phyloP scores from a whole-genome alignment of 768 basidiomycete genomes.

The Tephrocybe sp. region DNA sequence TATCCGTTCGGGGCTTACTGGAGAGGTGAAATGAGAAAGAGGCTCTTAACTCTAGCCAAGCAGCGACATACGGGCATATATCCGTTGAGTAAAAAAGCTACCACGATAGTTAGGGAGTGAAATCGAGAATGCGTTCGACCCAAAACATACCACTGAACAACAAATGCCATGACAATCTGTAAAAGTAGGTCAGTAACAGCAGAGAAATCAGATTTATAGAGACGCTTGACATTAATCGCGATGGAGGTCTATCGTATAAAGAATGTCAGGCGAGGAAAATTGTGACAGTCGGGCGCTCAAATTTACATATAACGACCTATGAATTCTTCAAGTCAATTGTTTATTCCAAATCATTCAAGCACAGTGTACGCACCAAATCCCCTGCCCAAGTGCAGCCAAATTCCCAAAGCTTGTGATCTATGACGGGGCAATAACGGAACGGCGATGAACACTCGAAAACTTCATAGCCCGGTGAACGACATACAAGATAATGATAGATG shows the following conservation, averaged over 20 bases:
- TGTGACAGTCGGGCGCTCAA: not conserved
- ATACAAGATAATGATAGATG: conserved; percentile 43
- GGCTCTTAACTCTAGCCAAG: not conserved
- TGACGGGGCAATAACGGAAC: not conserved
- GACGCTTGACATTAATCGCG: conserved; percentile 34
- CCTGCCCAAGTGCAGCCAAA: conserved; percentile 25
- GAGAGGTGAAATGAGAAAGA: not conserved
- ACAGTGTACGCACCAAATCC: conserved; percentile 35
- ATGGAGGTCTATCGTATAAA: conserved; percentile 30
- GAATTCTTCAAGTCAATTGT: not conserved
- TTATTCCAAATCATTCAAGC: not conserved
- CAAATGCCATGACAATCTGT: conserved; percentile 40
- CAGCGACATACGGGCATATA: conserved; percentile 33
- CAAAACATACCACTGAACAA: conserved; percentile 38
- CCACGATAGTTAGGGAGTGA: not conserved
- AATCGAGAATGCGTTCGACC: not conserved
- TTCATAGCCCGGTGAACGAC: conserved; percentile 3
- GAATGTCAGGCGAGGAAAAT: not conserved
- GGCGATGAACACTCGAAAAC: not conserved
- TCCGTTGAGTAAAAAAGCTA: conserved; percentile 42
- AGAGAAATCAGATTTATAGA: not conserved
- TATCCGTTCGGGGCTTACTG: conserved; percentile 33
- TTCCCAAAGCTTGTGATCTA: conserved; percentile 41
- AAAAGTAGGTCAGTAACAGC: not conserved
- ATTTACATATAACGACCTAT: conserved; percentile 36